Base-by-base conservation (phyloP, 257 asterid species). In the Eucommia ulmoides region DNA sequence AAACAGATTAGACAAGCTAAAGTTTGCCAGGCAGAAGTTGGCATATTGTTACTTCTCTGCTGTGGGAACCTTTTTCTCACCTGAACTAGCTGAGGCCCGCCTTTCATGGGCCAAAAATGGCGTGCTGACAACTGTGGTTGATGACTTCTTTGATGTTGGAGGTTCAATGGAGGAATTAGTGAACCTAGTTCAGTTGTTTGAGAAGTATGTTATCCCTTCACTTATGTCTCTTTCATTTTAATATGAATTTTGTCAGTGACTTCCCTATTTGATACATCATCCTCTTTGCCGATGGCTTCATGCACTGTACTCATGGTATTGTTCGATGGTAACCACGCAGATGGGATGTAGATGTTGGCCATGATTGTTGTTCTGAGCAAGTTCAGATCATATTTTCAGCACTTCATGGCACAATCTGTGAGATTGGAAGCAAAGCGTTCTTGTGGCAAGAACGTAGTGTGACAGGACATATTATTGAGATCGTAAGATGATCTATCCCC, bases 31-130 rank as follows among this genome's bases (percentile, higher is more conserved):
- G 70, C 69, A 69, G 45, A 89, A 76, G 56, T 63, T 84, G 63
- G 94, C 87, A 41, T 89, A 89, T 69, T 82, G 91, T 67, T 89
- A 85, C 63, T 85, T 89, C 54, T 80, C 97, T 49, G 93, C 91
- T 23, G 93, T 93, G 53, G 89, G 91, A 53, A 72, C 93, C 47
- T 29, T 74, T 50, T 74, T 69, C 50, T 54, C 74, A 33, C 93
- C 93, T 45, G 93, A 89, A 54, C 73, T 78, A 54, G 78, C 77
- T 22, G 94, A 89, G 63, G 83, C 93, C 8, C 92, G 98, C 52
- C 65, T 89, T 69, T 72, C 91, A 16, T 89, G 97, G 97, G 97
- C 97, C 62, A 81, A 82, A 70, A 85, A 80, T 53, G 81, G 80
- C 38, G 71, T 84, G 24, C 77, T 89, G 20, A 82, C 96, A 29